Evolutionary conservation across 495 filamentous ascomycete species (phyloP).

Genomic region (Neurospora tetraspora): DNA sequence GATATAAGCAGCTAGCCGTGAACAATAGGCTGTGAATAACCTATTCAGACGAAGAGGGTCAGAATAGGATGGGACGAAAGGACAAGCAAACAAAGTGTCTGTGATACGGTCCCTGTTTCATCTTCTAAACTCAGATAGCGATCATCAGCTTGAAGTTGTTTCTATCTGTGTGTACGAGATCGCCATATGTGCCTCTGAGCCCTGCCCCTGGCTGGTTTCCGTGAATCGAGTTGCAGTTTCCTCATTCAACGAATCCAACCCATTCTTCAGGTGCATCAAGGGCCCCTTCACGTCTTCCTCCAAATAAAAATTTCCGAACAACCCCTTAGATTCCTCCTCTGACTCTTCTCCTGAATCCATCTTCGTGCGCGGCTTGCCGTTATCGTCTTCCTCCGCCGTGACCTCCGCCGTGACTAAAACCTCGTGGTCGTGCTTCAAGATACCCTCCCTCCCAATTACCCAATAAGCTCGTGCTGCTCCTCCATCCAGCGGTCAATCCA

Average conservation of each 20-base stretch:
- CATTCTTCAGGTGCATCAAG: not conserved
- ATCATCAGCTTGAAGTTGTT: not conserved
- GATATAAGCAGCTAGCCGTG: not conserved
- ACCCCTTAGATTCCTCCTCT: not conserved
- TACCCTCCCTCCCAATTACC: not conserved
- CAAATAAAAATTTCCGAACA: not conserved
- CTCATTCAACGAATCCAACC: not conserved
- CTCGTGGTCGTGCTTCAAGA: not conserved
- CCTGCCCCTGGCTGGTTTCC: not conserved
- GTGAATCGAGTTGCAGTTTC: not conserved
- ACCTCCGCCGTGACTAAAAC: not conserved
- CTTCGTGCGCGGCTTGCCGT: not conserved
- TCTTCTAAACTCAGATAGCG: not conserved
- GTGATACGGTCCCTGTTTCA: not conserved
- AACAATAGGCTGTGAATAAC: not conserved
- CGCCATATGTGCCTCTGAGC: not conserved
- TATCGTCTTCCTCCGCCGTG: not conserved
- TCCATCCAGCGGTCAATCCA: not conserved
- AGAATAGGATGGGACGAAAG: not conserved
- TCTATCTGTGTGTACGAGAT: not conserved
- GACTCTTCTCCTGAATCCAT: not conserved
- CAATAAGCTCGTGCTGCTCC: not conserved
- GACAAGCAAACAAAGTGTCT: not conserved
- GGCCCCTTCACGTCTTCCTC: too few species aligned
- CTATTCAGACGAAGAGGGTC: not conserved